A percentile compares a stretch with the other conserved stretches of the same genome.
Evolutionary conservation across 192 early-diverging fungal genomes (phyloP).

Genomic region (Lobulomyces angularis): DNA sequence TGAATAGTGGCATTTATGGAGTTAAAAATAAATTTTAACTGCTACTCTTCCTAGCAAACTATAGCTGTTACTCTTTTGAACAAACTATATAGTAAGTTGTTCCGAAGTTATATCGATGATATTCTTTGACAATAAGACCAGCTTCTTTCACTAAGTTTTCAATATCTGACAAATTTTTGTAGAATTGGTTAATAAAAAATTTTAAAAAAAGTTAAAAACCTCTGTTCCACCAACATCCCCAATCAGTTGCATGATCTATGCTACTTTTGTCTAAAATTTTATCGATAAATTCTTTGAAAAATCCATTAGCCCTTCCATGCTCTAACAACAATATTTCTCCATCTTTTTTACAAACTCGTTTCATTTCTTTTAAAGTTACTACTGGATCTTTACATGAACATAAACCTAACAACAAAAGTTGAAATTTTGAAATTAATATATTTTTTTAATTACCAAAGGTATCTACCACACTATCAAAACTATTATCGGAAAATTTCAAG

Average conservation of each 20-base stretch:
- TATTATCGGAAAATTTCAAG: conserved; percentile 6
- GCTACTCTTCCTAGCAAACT: no score
- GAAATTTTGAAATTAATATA: no score
- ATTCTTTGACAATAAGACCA: conserved; percentile 33
- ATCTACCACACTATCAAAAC: conserved; percentile 52
- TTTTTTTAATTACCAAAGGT: no score
- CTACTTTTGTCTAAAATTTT: conserved; percentile 42
- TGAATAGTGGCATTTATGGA: no score
- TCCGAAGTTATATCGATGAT: conserved; percentile 48
- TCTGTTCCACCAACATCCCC: conserved; percentile 63
- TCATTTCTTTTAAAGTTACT: conserved; percentile 30
- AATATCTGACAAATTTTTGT: no score
- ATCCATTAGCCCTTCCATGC: conserved; percentile 33
- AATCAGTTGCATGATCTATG: conserved; percentile 38
- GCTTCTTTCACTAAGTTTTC: conserved; percentile 33
- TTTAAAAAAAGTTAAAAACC: no score
- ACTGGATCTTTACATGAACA: conserved; percentile 48
- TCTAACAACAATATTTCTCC: conserved; percentile 49
- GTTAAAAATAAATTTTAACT: no score
- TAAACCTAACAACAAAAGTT: no score
- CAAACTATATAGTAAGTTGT: conserved; percentile 51
- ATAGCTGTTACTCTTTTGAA: no score
- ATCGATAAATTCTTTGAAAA: conserved; percentile 14
- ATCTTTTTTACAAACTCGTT: conserved; percentile 21
- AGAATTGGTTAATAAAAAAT: no score